These are phyloP conservation scores for Oenanthe sinensis DNA, from an alignment of 129 eudicot genomes.

Conservation along the genomic window DNA sequence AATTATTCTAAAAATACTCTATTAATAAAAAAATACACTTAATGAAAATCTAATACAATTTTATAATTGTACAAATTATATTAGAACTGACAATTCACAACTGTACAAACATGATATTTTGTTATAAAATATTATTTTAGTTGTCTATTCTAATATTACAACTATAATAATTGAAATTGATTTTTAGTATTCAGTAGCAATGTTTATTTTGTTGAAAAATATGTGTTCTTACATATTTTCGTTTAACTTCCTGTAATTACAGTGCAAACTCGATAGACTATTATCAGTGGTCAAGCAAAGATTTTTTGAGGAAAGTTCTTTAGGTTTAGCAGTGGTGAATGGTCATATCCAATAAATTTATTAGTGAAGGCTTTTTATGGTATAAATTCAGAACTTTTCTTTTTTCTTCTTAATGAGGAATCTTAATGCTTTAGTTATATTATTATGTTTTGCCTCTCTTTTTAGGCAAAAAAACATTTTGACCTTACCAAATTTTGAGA, in stretches of 20 bases:
- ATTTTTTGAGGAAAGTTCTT: too few relatives aligned
- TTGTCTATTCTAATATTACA: neutral
- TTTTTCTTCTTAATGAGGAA: too few relatives aligned
- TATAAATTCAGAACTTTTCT: too few relatives aligned
- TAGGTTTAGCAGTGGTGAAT: too few relatives aligned
- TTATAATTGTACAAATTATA: neutral
- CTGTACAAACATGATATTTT: neutral
- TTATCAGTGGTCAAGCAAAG: too few relatives aligned
- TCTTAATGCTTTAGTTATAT: too few relatives aligned
- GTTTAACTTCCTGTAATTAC: neutral
- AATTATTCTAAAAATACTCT: neutral
- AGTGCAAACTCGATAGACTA: neutral
- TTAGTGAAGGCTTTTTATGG: too few relatives aligned
- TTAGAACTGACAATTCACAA: neutral
- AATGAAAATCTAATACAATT: neutral
- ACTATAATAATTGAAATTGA: neutral
- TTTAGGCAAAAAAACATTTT: too few relatives aligned
- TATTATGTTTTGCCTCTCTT: too few relatives aligned
- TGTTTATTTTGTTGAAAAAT: neutral
- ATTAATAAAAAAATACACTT: neutral
- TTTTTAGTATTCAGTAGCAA: neutral
- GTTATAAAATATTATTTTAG: neutral
- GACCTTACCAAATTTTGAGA: too few relatives aligned
- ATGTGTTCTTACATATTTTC: neutral
- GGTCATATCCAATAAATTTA: too few relatives aligned